phyloP scores from a whole-genome alignment of 495 filamentous ascomycete genomes.

The Penicillium verhagenii region DNA sequence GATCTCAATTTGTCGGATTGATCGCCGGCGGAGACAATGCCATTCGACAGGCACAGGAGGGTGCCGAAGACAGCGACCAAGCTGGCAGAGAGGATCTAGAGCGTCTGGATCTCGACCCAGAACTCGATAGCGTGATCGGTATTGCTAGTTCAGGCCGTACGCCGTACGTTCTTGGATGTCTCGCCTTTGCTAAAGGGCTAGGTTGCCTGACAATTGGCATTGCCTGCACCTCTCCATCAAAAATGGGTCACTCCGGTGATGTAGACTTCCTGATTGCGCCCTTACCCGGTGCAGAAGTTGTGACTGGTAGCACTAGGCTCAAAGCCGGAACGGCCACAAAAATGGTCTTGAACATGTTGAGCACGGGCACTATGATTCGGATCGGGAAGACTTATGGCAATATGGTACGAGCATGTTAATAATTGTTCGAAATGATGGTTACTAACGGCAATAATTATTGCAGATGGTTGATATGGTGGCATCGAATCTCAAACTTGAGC shows the following conservation, averaged over 20 bases:
- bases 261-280: conserved; percentile 34
- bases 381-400: conserved; percentile 43
- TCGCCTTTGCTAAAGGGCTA: conserved; percentile 30
- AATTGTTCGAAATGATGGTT: neutral
- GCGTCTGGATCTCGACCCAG: conserved; percentile 24
- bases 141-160: conserved; percentile 44
- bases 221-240: conserved; percentile 32
- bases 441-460: conserved; percentile 5
- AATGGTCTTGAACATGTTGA: conserved; percentile 41
- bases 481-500: conserved; percentile 37
- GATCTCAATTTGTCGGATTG: conserved; percentile 33
- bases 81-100: conserved; percentile 26
- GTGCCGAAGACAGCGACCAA: conserved; percentile 35
- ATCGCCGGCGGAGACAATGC: conserved; percentile 42
- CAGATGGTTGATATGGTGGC: conserved; percentile 43
- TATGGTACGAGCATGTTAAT: conserved; percentile 21
- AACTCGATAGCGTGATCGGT: conserved; percentile 35
- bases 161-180: conserved; percentile 38
- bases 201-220: conserved; percentile 37
- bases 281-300: conserved; percentile 35
- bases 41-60: conserved; percentile 40
- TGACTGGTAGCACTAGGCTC: conserved; percentile 41
- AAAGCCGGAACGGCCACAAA: conserved; percentile 42
- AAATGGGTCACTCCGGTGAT: conserved; percentile 24
- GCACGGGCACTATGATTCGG: conserved; percentile 40